phyloP scores from a whole-genome alignment of 2,329 filamentous ascomycete species.

The Colletotrichum sp. region DNA sequence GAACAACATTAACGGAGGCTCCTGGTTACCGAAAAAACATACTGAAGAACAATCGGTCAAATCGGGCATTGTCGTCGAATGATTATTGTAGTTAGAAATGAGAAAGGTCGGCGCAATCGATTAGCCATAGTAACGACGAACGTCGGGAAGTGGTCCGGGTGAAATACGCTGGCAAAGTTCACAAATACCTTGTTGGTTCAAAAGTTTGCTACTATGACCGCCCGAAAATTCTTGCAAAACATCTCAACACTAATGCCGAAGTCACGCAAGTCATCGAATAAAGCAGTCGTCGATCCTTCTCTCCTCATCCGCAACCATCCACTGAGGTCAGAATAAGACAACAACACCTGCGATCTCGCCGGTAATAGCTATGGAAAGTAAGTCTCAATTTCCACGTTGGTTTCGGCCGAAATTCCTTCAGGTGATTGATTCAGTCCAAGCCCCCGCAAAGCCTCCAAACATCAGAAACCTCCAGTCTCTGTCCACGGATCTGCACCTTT shows the following conservation, averaged over 20 bases:
- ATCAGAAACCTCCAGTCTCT: neutral
- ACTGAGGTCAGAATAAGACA: neutral
- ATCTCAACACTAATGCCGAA: neutral
- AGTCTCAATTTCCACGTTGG: neutral
- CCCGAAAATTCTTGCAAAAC: neutral
- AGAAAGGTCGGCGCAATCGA: neutral
- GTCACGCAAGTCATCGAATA: neutral
- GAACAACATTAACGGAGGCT: neutral
- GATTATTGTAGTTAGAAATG: neutral
- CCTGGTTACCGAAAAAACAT: accelerated
- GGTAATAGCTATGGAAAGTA: neutral
- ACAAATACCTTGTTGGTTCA: neutral
- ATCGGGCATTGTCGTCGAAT: accelerated
- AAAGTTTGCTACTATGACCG: neutral
- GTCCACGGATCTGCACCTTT: neutral
- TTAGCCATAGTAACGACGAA: neutral
- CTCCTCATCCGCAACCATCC: neutral
- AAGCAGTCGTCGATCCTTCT: neutral
- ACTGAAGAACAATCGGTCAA: neutral
- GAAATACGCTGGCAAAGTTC: neutral
- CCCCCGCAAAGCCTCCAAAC: neutral
- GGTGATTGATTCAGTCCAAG: neutral
- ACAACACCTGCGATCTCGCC: neutral
- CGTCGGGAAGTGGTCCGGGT: neutral
- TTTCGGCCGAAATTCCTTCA: neutral